phyloP scores from a whole-genome alignment of 257 asterid genomes.

The Penstemon barbatus region DNA sequence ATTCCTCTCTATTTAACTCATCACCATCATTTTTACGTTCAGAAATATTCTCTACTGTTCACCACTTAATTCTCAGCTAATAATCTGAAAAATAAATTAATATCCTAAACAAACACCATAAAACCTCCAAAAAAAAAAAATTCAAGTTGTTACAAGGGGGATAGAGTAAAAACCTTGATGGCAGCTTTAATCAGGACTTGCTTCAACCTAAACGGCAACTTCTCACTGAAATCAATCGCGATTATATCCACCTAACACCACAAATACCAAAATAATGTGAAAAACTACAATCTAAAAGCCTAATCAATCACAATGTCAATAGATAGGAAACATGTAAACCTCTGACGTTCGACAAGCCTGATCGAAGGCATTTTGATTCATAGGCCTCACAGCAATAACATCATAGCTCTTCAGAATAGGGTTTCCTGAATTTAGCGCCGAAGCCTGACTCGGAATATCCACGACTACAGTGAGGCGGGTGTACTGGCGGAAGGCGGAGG shows the following conservation, averaged over 20 bases:
- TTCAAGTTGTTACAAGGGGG: neutral
- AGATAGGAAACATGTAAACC: slow-evolving; percentile 41
- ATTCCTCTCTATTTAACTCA: no score
- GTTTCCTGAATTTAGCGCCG: slow-evolving; percentile 68
- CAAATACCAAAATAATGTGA: slow-evolving; percentile 6
- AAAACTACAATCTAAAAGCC: neutral
- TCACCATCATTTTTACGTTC: no score
- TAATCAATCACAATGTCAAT: neutral
- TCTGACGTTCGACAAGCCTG: slow-evolving; percentile 77
- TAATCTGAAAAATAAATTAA: no score
- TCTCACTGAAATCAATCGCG: slow-evolving; percentile 78
- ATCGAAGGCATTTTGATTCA: slow-evolving; percentile 66
- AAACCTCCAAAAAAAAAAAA: no score
- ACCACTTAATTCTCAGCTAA: no score
- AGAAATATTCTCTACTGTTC: no score
- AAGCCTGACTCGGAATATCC: slow-evolving; percentile 58
- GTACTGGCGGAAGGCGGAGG: slow-evolving; percentile 80
- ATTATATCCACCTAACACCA: slow-evolving; percentile 70
- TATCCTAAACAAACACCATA: no score
- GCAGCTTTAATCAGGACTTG: slow-evolving; percentile 83
- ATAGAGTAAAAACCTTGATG: slow-evolving; percentile 52
- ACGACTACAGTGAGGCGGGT: slow-evolving; percentile 72
- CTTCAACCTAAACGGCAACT: slow-evolving; percentile 77
- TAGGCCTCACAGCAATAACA: slow-evolving; percentile 72
- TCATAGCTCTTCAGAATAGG: slow-evolving; percentile 72